phyloP scores from a whole-genome alignment of 2,329 filamentous ascomycete genomes.

The Biscogniauxia mediterranea region DNA sequence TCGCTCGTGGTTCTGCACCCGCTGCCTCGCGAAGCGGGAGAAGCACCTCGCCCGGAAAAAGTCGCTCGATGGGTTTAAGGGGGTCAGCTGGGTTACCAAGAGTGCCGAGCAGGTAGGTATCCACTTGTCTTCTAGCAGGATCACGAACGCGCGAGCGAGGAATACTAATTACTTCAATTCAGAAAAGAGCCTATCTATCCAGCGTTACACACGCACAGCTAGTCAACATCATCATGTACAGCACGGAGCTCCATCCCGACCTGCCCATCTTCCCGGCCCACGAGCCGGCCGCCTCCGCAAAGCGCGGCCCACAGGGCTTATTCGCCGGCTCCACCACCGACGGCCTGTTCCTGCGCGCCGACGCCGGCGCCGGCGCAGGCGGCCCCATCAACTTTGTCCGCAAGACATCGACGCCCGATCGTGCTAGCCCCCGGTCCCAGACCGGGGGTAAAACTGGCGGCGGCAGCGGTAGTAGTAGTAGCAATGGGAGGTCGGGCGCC shows the following conservation, averaged over 20 bases:
- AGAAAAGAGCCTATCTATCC: slow-evolving; percentile 64
- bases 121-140: not conserved
- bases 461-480: not conserved
- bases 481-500: not conserved
- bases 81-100: slow-evolving; percentile 39
- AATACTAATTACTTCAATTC: slow-evolving; percentile 16
- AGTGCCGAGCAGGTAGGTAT: slow-evolving; percentile 39
- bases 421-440: slow-evolving; percentile 22
- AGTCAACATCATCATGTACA: slow-evolving; percentile 62
- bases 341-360: slow-evolving; percentile 34
- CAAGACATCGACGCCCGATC: slow-evolving; percentile 1
- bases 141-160: not conserved
- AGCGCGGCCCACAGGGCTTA: slow-evolving; percentile 27
- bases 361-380: slow-evolving; percentile 32
- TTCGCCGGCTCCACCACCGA: slow-evolving; percentile 25
- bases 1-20: slow-evolving; percentile 69
- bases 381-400: slow-evolving; percentile 34
- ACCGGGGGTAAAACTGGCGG: slow-evolving; percentile 19
- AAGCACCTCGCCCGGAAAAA: slow-evolving; percentile 41
- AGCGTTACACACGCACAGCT: slow-evolving; percentile 60
- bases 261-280: slow-evolving; percentile 60
- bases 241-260: slow-evolving; percentile 60
- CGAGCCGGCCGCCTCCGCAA: slow-evolving; percentile 29
- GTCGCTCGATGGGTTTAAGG: slow-evolving; percentile 34
- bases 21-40: slow-evolving; percentile 54